Base-by-base conservation (phyloP, 1,139 yeast genomes). In the Protomyces macrosporus region DNA sequence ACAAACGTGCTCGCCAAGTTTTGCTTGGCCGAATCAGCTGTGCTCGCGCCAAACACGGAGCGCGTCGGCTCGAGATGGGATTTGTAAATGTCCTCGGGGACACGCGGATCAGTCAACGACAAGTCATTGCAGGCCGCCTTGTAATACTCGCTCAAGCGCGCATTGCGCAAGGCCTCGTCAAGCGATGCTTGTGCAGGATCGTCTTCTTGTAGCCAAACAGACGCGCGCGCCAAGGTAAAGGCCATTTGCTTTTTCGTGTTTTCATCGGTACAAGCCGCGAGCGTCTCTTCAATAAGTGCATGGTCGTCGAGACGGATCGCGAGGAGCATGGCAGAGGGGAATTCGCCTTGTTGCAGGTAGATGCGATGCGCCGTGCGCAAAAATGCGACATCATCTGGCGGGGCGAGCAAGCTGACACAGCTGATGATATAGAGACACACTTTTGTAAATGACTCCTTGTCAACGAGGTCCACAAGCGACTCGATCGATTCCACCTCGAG, bases 1-100 rank as follows among this genome's bases (percentile, higher is more conserved):
- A 91, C 98, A 76, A 95, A 93, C 23, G 95, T 84, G 4, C 96
- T 86, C n/a, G 98, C 98, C 71, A 93, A 81, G 74, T 91, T 93
- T 75, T 93, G 98, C 74, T 90, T 91, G 23, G 97, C 97, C 53
- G 97, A 88, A 75, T 90, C 97, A 69, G 90, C 79, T n/a, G 87
- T 82, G 1, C 78, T 76, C 2, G 87, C 82, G 39, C 84, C 80
- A 40, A 87, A 81, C 6, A 87, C 84, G 66, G 81, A 80, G 34
- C 61, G 79, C 23, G 88, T 78, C 68, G 81, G 84, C 72, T 91
- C 98, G 71, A 91, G 80, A 74, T 93, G 97, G 39, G 91, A 85
- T 75, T 91, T 91, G 77, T 90, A 91, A 67, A 93, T 84, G 76
- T 95, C 98, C 76, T 91, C 97, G 9, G 98, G 98, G 16, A 88